Percentiles rank a stretch among this genome's conserved stretches.
Evolutionary conservation across 2,329 filamentous ascomycete species (phyloP).

Genomic region (Aspergillus melleus): DNA sequence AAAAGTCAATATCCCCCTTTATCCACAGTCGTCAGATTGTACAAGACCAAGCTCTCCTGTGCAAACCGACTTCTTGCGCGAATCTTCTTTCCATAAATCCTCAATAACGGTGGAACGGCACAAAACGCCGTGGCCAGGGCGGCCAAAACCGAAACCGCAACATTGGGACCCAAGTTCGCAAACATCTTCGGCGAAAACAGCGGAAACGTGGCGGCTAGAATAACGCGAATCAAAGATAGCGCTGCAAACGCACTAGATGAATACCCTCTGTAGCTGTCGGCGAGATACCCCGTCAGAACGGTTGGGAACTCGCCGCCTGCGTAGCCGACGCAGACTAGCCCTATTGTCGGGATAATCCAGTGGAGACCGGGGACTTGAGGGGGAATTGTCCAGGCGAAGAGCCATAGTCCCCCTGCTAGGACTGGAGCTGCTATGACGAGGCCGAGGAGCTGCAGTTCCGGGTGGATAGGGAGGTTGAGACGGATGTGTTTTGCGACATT

Average conservation of each 20-base stretch:
- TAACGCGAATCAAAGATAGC: constrained; percentile 40
- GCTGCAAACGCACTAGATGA: constrained; percentile 48
- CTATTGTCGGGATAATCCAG: constrained; percentile 20
- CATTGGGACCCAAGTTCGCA: constrained; percentile 37
- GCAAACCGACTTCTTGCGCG: constrained; percentile 39
- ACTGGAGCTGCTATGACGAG: constrained; percentile 47
- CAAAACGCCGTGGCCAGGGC: constrained; percentile 45
- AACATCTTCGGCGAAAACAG: constrained; percentile 47
- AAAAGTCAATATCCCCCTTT: background rate
- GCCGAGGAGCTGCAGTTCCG: constrained; percentile 33
- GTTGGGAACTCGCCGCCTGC: constrained; percentile 49
- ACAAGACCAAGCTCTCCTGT: constrained; percentile 28
- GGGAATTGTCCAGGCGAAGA: constrained; percentile 45
- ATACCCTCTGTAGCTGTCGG: constrained; percentile 47
- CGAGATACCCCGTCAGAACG: constrained; percentile 44
- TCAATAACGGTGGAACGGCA: constrained; percentile 38
- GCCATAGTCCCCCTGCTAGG: constrained; percentile 47
- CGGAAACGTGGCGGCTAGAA: constrained; percentile 42
- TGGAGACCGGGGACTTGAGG: constrained; percentile 16
- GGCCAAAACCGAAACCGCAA: constrained; percentile 43
- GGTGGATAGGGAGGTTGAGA: background rate
- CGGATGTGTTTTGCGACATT: constrained; percentile 12
- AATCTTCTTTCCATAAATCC: constrained; percentile 38
- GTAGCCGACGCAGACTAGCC: constrained; percentile 49
- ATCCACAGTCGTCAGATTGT: background rate